phyloP scores from a whole-genome alignment of 2,329 filamentous ascomycete genomes.

The Alternaria tenuissima region DNA sequence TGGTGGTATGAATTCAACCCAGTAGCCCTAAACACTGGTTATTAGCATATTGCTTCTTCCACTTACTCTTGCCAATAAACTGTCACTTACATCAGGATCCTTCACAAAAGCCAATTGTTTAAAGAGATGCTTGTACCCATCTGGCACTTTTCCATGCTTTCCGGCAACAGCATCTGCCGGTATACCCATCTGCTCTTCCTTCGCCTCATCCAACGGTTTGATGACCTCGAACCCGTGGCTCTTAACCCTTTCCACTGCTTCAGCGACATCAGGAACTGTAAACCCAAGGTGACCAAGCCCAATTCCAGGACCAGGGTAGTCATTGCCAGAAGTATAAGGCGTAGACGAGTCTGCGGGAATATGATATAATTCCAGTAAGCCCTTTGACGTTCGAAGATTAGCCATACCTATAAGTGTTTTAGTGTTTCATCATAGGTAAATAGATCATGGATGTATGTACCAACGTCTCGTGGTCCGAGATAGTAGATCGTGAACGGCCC shows the following conservation, averaged over 20 bases:
- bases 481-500: constrained; percentile 50
- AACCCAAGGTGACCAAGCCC: constrained; percentile 50
- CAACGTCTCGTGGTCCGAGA: constrained; percentile 38
- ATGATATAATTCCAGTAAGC: constrained; percentile 45
- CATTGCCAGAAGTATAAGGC: constrained; percentile 40
- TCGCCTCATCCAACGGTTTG: constrained; percentile 39
- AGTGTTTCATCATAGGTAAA: background rate
- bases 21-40: constrained; percentile 34
- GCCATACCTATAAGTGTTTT: constrained; percentile 19
- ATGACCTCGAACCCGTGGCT: constrained; percentile 36
- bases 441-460: constrained; percentile 6
- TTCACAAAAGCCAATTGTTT: constrained; percentile 45
- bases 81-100: constrained; percentile 45
- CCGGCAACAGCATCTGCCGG: constrained; percentile 28
- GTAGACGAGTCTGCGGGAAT: constrained; percentile 34
- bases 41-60: constrained; percentile 9
- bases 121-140: constrained; percentile 42
- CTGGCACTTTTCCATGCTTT: constrained; percentile 24
- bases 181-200: constrained; percentile 35
- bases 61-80: background rate
- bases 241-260: constrained; percentile 30
- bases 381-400: constrained; percentile 34
- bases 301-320: constrained; percentile 27
- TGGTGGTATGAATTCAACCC: constrained; percentile 42
- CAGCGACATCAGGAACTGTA: constrained; percentile 43